Evolutionary conservation across 2,329 filamentous ascomycete genomes (phyloP), one percentile per base, ranked within the genome.

Genomic region (Clathrospora elynae): DNA sequence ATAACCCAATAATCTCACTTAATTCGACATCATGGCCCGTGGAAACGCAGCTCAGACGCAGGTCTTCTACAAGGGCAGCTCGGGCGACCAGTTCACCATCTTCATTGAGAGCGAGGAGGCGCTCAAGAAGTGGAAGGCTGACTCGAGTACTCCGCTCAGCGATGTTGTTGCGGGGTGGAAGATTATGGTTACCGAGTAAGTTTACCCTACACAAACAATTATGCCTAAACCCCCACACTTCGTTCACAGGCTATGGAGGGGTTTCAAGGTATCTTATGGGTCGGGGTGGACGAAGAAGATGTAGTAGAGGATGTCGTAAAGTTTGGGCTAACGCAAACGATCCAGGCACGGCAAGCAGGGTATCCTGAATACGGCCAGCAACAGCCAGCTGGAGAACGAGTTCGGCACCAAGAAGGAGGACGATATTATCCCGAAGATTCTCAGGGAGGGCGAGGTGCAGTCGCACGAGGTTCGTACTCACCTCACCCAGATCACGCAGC

Each of bases 101-200:
- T 83, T 84, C 59, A 76, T 83, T 46, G 83, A 86, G 37, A 78
- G 76, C 49, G 65, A 73, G 11, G 68, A 87, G 48, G 77, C 79
- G 34, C 84, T 89, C 62, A 78, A 88, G 72, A 85, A 92, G 71
- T 97, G 92, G 92, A 83, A 85, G 77, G 75, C 69, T 4, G 92
- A 97, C 77, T 84, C 82, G 67, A 85, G 81, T 19, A 76, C 93
- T 19, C 87, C 93, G 24, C 75, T 97, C 33, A 81, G 88, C 1
- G 85, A 96, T 63, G 91, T 99, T 42, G 81, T 97, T 42, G 89
- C 85, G 45, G 80, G 87, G 6, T 97, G 89, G 79, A 88, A 95
- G 79, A 79, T 99, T 65, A 95, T 96, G 65, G 77, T 87, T 29
- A 95, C 90, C 23, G 88, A 86, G 91, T 96, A 80, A 75, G 87